Conservation (phyloP, 176 grass and related monocot species). For the Zea luxurians region DNA sequence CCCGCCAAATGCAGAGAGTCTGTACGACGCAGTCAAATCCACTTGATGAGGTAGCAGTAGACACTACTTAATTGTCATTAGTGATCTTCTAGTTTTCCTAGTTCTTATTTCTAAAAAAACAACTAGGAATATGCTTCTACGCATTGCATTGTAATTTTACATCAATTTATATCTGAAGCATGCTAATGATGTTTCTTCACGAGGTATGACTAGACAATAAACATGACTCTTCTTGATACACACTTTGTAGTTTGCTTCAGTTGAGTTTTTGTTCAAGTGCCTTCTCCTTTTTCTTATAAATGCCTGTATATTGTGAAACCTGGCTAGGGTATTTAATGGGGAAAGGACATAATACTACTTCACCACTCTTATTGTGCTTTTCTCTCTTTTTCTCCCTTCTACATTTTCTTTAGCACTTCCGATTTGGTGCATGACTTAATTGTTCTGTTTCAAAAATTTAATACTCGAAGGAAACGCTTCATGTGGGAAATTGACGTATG, state of each 20-base stretch:
- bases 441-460: slow-evolving; percentile 25
- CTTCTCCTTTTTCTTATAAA: not conserved
- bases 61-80: not conserved
- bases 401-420: not conserved
- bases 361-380: not conserved
- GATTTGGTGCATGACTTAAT: slow-evolving; percentile 9
- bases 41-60: not conserved
- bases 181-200: not conserved
- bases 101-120: not conserved
- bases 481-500: slow-evolving; percentile 74
- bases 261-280: not conserved
- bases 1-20: too few relatives aligned
- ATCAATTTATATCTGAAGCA: not conserved
- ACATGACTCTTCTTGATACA: not conserved
- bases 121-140: not conserved
- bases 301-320: not conserved
- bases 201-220: not conserved
- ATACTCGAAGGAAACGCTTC: slow-evolving; percentile 57
- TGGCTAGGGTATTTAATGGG: not conserved
- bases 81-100: not conserved
- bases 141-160: not conserved
- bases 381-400: not conserved
- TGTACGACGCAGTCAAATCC: not conserved
- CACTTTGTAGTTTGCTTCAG: not conserved
- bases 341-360: slow-evolving; percentile 6